phyloP scores from a whole-genome alignment of 148 eudicot genomes.

The Dysphania ambrosioides region DNA sequence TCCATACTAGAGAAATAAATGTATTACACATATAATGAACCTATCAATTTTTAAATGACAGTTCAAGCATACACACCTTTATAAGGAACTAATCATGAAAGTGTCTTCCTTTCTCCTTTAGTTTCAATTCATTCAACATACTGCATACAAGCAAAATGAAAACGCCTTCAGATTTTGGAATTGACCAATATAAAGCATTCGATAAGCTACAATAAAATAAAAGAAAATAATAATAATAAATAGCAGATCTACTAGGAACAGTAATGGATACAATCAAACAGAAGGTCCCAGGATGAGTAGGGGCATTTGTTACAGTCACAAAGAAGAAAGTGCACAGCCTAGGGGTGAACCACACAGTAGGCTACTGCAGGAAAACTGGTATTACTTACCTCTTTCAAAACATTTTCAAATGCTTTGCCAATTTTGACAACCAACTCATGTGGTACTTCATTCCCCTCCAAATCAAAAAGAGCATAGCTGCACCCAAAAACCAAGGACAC shows the following conservation, averaged over 20 bases:
- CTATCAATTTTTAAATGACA: not conserved
- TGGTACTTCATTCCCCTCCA: slow-evolving; percentile 93
- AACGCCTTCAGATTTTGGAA: not conserved
- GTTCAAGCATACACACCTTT: slow-evolving; percentile 48
- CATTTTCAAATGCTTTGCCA: slow-evolving; percentile 77
- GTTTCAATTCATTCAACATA: slow-evolving; percentile 68
- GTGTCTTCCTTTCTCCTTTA: slow-evolving; percentile 93
- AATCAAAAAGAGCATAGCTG: slow-evolving; percentile 94
- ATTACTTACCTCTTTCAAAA: slow-evolving; percentile 66
- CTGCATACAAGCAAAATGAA: slow-evolving; percentile 38
- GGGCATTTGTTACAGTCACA: not conserved
- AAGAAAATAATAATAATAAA: not conserved
- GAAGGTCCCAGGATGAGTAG: not conserved
- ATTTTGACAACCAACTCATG: slow-evolving; percentile 76
- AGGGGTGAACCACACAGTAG: not conserved
- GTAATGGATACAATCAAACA: not conserved
- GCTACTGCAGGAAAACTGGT: not conserved
- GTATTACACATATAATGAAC: not conserved
- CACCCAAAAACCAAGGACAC: slow-evolving; percentile 15
- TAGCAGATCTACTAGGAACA: not conserved
- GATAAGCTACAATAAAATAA: slow-evolving; percentile 3
- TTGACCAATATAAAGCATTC: not conserved
- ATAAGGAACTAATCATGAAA: slow-evolving; percentile 91
- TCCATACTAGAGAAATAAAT: not conserved
- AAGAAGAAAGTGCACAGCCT: slow-evolving; percentile 1